Base-by-base conservation (phyloP, 257 asterid genomes). In the Petunia axillaris region DNA sequence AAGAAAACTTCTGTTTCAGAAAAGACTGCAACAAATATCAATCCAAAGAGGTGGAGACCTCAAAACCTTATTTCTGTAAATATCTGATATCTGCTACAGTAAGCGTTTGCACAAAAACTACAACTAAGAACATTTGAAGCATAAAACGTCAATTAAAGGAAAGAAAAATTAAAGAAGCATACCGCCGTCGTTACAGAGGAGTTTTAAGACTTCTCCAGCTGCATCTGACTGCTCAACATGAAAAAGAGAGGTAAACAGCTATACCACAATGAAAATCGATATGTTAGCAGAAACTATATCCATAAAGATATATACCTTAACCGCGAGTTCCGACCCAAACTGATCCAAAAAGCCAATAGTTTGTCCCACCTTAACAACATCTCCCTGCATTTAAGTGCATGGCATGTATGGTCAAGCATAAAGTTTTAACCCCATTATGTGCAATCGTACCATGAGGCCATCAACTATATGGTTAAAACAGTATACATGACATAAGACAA, bases 341-440 rank as follows among this genome's bases (percentile, higher is more conserved):
- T 87, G 93, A 84, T 89, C 96, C 85, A 94, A 4, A 74, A 78
- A 89, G 77, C 97, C 97, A 11, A 94, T 76, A 57, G 83, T 85
- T 82, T 91, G 97, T 52, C 97, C 97, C 88, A 91, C 97, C 88
- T 90, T 89, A 88, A 94, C 87, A 80, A 87, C 78, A 78, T 90
- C 94, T 41, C 97, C 98, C 97, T 94, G 83, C 58, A 62, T 46
- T 83, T 25, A 80, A 50, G 79, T 15, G 8, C 46, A 41, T 53
- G 75, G 82, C 82, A 55, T 57, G 75, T 9, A n/a, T 46, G 57
- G 55, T 58, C 44, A 66, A 66, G 43, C 66, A 62, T 11, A 59
- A 65, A 67, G 76, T 10, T 64, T 50, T 78, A 64, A 6, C 40
- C 39, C 58, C 36, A 57, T 57, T 1, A 57, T 14, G 13, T 48